phyloP scores from a whole-genome alignment of 2,329 filamentous ascomycete genomes.

The Acrocalymma vagum region DNA sequence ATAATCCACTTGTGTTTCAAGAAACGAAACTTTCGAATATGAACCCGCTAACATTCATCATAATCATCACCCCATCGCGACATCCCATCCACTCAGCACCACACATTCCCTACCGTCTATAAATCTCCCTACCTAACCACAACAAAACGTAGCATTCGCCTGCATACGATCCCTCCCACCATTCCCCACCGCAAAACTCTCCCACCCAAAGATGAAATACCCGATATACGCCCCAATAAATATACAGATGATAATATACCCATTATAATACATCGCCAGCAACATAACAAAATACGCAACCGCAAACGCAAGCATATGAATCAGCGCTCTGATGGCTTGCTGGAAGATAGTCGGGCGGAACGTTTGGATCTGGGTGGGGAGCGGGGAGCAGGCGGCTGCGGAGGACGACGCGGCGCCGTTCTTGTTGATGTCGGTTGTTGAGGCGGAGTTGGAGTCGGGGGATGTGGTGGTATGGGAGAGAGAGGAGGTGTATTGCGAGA shows the following conservation, averaged over 20 bases:
- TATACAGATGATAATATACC: constrained; percentile 70
- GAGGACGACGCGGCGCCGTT: constrained; percentile 10
- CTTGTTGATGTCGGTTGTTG: constrained; percentile 21
- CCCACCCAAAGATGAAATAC: constrained; percentile 47
- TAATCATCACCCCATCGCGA: neutral
- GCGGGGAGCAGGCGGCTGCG: constrained; percentile 3
- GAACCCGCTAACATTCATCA: neutral
- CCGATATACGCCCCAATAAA: constrained; percentile 47
- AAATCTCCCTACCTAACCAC: constrained; percentile 27
- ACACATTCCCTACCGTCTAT: neutral
- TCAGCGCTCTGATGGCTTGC: constrained; percentile 71
- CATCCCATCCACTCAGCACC: neutral
- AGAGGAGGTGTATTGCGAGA: constrained; percentile 58
- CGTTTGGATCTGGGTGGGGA: constrained; percentile 5
- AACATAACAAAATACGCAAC: constrained; percentile 85
- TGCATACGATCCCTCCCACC: constrained; percentile 40
- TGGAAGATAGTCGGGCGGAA: constrained; percentile 70
- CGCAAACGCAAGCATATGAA: constrained; percentile 79
- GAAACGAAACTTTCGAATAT: neutral
- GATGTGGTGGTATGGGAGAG: constrained; percentile 7
- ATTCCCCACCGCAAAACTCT: constrained; percentile 36
- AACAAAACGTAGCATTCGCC: constrained; percentile 45
- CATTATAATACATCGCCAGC: constrained; percentile 72
- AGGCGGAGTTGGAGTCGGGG: constrained; percentile 23
- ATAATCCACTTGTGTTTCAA: neutral